Evolutionary conservation across 2,329 filamentous ascomycete genomes (phyloP).

Genomic region (Beauveria varroae): DNA sequence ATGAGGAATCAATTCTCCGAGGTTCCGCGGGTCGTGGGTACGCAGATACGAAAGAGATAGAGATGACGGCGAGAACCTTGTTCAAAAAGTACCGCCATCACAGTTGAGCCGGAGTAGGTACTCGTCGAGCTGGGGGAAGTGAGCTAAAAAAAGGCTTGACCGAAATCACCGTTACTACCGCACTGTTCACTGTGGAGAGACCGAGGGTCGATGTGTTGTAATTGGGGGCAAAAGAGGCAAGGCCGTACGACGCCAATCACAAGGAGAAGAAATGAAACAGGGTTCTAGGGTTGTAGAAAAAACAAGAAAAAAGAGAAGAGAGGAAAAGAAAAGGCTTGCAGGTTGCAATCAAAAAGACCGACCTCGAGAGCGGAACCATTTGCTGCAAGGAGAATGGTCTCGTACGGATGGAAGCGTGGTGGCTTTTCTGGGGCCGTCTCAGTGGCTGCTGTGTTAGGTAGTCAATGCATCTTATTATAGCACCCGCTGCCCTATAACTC

Average conservation of each 20-base stretch:
- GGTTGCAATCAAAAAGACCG: background rate
- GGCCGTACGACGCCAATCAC: background rate
- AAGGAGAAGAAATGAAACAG: background rate
- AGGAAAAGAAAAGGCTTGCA: background rate
- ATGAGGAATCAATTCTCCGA: background rate
- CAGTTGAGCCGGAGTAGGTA: too few species aligned
- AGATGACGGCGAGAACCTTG: background rate
- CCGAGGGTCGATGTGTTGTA: background rate
- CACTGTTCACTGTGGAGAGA: background rate
- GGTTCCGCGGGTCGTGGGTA: background rate
- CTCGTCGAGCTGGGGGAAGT: too few species aligned
- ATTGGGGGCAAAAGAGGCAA: background rate
- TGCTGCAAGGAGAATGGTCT: background rate
- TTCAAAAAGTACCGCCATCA: background rate
- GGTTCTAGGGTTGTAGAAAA: background rate
- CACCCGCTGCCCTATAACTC: background rate
- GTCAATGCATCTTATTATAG: background rate
- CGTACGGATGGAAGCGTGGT: background rate
- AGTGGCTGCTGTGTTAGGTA: background rate
- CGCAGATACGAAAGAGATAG: too few species aligned
- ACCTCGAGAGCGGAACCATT: background rate
- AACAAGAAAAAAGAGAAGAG: too few species aligned
- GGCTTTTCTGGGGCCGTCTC: background rate
- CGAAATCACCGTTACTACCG: background rate
- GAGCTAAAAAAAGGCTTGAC: background rate